These are phyloP conservation scores for Leptoxyphium fumago DNA, from an alignment of 2,329 filamentous ascomycete species.

Conservation along the genomic window DNA sequence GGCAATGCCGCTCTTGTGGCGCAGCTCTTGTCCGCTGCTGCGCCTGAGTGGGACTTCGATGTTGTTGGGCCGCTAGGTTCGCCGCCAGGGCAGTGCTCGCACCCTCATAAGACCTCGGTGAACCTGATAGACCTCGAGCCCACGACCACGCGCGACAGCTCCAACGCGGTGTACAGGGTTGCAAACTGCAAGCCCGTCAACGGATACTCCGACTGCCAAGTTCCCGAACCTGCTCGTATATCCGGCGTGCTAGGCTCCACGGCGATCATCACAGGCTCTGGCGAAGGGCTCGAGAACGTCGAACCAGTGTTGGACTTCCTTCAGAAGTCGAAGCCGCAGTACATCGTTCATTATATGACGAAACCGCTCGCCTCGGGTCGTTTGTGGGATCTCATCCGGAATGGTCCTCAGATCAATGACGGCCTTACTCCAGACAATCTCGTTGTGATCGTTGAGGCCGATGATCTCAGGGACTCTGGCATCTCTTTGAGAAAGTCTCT, in stretches of 20 bases:
- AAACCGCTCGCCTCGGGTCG: conserved; percentile 17
- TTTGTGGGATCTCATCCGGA: conserved; percentile 20
- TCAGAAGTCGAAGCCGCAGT: conserved; percentile 14
- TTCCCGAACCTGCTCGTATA: neutral
- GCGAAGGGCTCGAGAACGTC: conserved; percentile 16
- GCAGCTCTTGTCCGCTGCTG: conserved; percentile 19
- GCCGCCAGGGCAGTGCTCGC: neutral
- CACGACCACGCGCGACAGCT: neutral
- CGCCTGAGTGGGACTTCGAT: conserved; percentile 15
- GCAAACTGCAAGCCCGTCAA: neutral
- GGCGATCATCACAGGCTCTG: conserved; percentile 19
- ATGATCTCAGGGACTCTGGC: conserved; percentile 20
- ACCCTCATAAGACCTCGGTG: neutral
- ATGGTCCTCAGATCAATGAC: conserved; percentile 17
- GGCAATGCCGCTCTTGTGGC: conserved; percentile 19
- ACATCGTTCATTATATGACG: conserved; percentile 21
- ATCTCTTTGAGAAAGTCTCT: conserved; percentile 18
- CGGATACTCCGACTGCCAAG: neutral
- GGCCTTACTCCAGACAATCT: conserved; percentile 18
- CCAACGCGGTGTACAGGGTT: neutral
- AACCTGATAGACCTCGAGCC: neutral
- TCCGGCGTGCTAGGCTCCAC: conserved; percentile 3
- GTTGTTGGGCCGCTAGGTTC: conserved; percentile 11
- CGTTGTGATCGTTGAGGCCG: conserved; percentile 20
- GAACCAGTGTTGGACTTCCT: conserved; percentile 20